These are phyloP conservation scores for Solanum tacnaense DNA, from an alignment of 257 asterid species.

Conservation along the genomic window DNA sequence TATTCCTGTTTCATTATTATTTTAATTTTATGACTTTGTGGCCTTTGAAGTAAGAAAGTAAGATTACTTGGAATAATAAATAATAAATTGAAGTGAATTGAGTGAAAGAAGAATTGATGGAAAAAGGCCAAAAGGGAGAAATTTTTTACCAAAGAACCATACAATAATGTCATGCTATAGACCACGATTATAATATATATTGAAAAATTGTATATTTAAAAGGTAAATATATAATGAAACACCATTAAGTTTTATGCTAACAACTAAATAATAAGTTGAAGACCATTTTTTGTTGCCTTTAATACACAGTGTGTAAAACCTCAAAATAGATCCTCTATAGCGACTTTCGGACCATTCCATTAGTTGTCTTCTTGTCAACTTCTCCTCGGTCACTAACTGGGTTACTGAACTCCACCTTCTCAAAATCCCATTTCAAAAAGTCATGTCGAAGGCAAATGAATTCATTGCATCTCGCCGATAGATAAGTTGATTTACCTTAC, in stretches of 20 bases:
- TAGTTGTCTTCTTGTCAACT: not conserved
- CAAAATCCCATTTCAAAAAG: not conserved
- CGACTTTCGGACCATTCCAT: not conserved
- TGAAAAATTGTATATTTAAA: not conserved
- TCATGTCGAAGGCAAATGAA: not conserved
- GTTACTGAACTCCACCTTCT: not conserved
- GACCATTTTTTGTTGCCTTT: not conserved
- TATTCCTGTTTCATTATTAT: not conserved
- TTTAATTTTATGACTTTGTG: not conserved
- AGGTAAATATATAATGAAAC: not conserved
- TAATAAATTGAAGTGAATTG: not conserved
- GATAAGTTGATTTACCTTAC: not conserved
- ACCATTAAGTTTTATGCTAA: not conserved
- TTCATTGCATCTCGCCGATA: not conserved
- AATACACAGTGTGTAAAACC: not conserved
- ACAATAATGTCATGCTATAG: not conserved
- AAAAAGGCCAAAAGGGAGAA: not conserved
- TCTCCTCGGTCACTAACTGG: not conserved
- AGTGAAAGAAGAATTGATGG: not conserved
- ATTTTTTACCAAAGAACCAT: not conserved
- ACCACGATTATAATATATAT: not conserved
- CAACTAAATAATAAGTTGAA: not conserved
- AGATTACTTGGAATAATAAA: not conserved
- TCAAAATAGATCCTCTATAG: not conserved
- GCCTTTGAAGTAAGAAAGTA: not conserved